phyloP scores from a whole-genome alignment of 371 early-diverging fungal species.

The Mucor irregularis region DNA sequence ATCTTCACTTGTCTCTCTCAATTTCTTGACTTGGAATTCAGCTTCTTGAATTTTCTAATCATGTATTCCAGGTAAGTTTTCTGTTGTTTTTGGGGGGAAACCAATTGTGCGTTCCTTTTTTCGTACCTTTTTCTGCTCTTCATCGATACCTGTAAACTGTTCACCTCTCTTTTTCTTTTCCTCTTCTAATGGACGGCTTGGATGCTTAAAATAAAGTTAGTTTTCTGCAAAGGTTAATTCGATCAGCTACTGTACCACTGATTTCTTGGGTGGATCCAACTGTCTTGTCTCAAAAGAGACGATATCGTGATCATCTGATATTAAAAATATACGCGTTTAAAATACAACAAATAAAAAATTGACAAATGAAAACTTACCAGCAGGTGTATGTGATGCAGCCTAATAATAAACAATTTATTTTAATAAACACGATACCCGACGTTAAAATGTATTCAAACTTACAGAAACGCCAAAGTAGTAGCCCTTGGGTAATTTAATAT shows the following conservation, averaged over 20 bases:
- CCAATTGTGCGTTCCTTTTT: too few species aligned
- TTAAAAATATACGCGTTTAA: not conserved
- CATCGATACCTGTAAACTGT: slow-evolving; percentile 49
- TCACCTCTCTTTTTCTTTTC: slow-evolving; percentile 61
- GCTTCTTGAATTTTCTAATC: slow-evolving; percentile 60
- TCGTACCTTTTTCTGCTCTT: slow-evolving; percentile 50
- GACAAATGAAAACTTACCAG: slow-evolving; percentile 25
- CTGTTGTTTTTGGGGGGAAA: not conserved
- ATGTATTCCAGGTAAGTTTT: not conserved
- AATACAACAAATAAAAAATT: not conserved
- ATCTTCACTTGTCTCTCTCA: slow-evolving; percentile 31
- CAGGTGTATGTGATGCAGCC: slow-evolving; percentile 40
- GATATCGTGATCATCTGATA: slow-evolving; percentile 82
- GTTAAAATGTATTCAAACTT: too few species aligned
- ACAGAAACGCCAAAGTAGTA: slow-evolving; percentile 84
- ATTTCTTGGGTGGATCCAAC: slow-evolving; percentile 63
- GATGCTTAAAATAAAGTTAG: slow-evolving; percentile 23
- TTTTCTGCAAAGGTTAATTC: too few species aligned
- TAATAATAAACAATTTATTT: slow-evolving; percentile 5
- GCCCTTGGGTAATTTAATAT: slow-evolving; percentile 67
- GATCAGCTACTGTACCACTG: too few species aligned
- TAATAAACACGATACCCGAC: not conserved
- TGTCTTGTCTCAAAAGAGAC: slow-evolving; percentile 74
- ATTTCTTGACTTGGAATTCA: slow-evolving; percentile 45
- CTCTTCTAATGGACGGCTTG: slow-evolving; percentile 59